Evolutionary conservation across 1,284 basidiomycete species (phyloP), one percentile per base, ranked within the genome.

Genomic region (Boletus subluridellus): DNA sequence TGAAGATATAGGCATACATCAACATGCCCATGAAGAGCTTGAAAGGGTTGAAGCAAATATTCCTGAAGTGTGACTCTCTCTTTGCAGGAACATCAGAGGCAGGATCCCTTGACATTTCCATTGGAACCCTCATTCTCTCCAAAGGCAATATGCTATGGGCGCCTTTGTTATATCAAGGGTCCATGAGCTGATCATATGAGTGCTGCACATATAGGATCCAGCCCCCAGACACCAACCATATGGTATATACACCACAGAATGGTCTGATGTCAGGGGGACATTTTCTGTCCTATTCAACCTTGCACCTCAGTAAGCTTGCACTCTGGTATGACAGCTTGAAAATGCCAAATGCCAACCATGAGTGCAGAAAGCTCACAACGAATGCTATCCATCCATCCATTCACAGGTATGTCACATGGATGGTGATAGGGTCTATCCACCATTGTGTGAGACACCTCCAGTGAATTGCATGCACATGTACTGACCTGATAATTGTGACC

Each of bases 1-100:
- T 0, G 0, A 48, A 48, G 30, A 21, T 48, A 0, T 48, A 30
- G 47, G 30, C 3, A 3, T 48, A 32, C 5, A 8, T 34, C 7
- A 7, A 48, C 12, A 48, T 2, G 3, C 11, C 12, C 0, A 2
- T 0, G 17, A n/a, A 4, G 12, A 21, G n/a, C n/a, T 9, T 1
- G 4, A 17, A 6, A 45, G 3, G 26, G 26, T 28, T 28, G 26
- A 28, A 28, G 26, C 4, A 28, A 28, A 0, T 30, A 2, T 17
- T 6, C 5, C 7, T 7, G 6, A 17, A 5, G 14, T 15, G 6
- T 1, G 37, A 38, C 17, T 7, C 37, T 5, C 14, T 39, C 7
- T 34, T 34, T 3, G 8, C 32, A 11, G 17, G 7, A 8, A 39
- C 2, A 7, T 15, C 9, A 17, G 38, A 34, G 2, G 32, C 32